Evolutionary conservation across 2,329 filamentous ascomycete species (phyloP), one percentile per base, ranked within the genome.

Genomic region (Scedosporium apiospermum): DNA sequence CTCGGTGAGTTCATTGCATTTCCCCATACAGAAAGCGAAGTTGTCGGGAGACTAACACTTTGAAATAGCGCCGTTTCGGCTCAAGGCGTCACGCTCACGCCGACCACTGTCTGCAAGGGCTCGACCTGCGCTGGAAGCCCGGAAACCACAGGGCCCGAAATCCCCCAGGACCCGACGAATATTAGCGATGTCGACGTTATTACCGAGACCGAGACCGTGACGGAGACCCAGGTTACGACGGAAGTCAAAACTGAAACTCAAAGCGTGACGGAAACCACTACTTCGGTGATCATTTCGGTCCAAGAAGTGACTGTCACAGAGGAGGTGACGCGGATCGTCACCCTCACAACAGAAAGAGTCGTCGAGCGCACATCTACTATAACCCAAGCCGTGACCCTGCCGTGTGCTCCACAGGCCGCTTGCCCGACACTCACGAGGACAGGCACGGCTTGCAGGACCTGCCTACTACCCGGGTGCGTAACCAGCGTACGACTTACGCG

Each of bases 371-470:
- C 18, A 21, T 49, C 44, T 6, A 55, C 51, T 14, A 34, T 38
- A n/a, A 58, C 57, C 3, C 27, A 58, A 38, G 27, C 34, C 12
- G 23, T 34, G 34, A 38, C 27, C 3, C 18, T n/a, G 16, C 27
- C 57, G 3, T 34, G 23, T 9, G 27, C 58, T 30, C 41, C 58
- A 14, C 10, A 10, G 26, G 16, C 44, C 5, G 59, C 14, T 9
- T 61, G 59, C 10, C 59, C 59, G 1, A 61, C 59, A n/a, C 44
- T 61, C 3, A 61, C 59, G 7, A 18, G 26, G n/a, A 61, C 59
- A 21, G 59, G 59, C 4, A 61, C 59, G 27, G 59, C 59, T 23
- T 61, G 59, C n/a, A 34, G 26, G 44, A 53, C 59, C 16, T 61
- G 59, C 12, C 44, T 51, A n/a, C 21, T 61, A 2, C 59, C 59